Evolutionary conservation across 2,329 filamentous ascomycete genomes (phyloP), one percentile per base, ranked within the genome.

Genomic region (Zarea fungicola): DNA sequence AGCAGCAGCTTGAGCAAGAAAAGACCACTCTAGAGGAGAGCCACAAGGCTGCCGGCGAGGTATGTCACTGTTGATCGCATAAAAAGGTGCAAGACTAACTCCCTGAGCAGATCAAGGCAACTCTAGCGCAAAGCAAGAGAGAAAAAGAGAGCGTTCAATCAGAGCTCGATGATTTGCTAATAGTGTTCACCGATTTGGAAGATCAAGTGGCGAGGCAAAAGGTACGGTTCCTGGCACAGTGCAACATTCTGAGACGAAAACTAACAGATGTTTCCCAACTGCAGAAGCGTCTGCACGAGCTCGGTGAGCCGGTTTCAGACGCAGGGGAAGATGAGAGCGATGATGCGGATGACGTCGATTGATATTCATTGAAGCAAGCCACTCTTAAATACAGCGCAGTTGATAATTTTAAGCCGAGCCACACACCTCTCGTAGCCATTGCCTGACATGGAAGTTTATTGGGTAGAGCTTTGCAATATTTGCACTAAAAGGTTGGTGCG

Each of bases 161-260:
- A 3, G 88, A 93, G 64, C 72, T 92, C 39, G 88, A 93, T 56
- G 88, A 93, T 63, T 73, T 92, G 47, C 70, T 93, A 29, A 86
- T 92, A 70, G 84, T 93, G 5, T 89, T 91, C 65, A 83, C 81
- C 13, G 88, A 93, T 61, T 62, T 90, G 16, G 88, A 93, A 65
- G 85, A 89, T 47, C 92, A 91, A 68, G 74, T 82, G 42, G 75
- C 77, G 35, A 81, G 80, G 57, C 89, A 92, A 62, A 92, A 88
- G 76, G 85, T 86, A 67, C 56, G 75, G 51, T 21, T 19, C 39
- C n/a, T n/a, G 34, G 16, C 19, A 9, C 6, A 19, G 31, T 16
- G 23, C 10, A 23, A 11, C n/a, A 10, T 14, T 9, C 23, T 22
- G 5, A 25, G 26, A 18, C 21, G 6, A 34, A 18, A 26, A 16